phyloP scores from a whole-genome alignment of 352 stramenopile genomes.

The Phytophthora meadii region DNA sequence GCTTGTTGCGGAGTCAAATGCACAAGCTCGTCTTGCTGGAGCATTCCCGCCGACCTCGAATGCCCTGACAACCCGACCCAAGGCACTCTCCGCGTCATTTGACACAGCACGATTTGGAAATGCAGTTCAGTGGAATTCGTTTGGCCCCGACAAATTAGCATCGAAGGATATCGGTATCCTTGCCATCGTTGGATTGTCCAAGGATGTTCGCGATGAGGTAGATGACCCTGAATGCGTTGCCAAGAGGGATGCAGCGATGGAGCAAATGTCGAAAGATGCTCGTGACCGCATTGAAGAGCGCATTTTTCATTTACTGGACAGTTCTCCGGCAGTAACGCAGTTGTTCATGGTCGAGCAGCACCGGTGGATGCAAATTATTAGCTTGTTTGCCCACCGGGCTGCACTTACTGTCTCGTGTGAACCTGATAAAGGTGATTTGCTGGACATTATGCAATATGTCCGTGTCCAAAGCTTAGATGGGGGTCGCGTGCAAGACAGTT shows the following conservation, averaged over 20 bases:
- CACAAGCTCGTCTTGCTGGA: conserved; percentile 50
- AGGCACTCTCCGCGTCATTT: conserved; percentile 68
- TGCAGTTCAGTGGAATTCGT: conserved; percentile 52
- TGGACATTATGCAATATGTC: conserved; percentile 90
- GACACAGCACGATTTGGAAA: conserved; percentile 67
- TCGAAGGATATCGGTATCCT: conserved; percentile 64
- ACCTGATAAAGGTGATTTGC: conserved; percentile 70
- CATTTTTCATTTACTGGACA: conserved; percentile 76
- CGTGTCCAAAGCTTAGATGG: conserved; percentile 84
- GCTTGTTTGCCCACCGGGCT: conserved; percentile 69
- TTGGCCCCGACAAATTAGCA: conserved; percentile 45
- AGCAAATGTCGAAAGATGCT: conserved; percentile 74
- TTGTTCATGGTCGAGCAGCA: conserved; percentile 78
- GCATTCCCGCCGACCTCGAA: conserved; percentile 43
- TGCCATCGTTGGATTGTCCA: conserved; percentile 63
- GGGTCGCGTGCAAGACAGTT: conserved; percentile 79
- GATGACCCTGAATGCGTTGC: conserved; percentile 48
- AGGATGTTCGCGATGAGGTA: conserved; percentile 64
- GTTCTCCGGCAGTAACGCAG: conserved; percentile 53
- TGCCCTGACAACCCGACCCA: conserved; percentile 46
- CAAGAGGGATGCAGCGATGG: conserved; percentile 49
- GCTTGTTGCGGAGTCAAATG: conserved; percentile 71
- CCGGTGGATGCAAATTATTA: conserved; percentile 86
- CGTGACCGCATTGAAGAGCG: conserved; percentile 71
- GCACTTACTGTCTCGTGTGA: conserved; percentile 72